Evolutionary conservation across 148 eudicot genomes (phyloP), one percentile per base, ranked within the genome.

Genomic region (Simmondsia chinensis): DNA sequence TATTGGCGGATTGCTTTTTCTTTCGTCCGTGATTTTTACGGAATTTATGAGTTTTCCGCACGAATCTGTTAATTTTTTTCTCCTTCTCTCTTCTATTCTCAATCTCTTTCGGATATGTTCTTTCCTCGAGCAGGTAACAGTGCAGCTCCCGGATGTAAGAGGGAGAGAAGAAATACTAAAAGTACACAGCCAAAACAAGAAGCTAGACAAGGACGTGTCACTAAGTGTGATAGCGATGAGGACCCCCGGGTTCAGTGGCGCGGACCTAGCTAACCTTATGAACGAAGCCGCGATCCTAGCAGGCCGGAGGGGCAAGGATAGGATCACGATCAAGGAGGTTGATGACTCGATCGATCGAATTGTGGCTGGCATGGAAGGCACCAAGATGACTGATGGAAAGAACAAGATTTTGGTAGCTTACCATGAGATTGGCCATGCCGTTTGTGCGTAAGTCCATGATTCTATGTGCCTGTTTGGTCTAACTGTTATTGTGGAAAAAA

Each of bases 221-320:
- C 66, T 79, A 0, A 54, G 70, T 68, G 74, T 76, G 20, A 67
- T 87, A 35, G 96, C 88, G 24, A 76, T 79, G 88, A 64, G 85
- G 53, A 87, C 96, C 6, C 76, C 88, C 1, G 89, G 96, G 6
- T 87, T 87, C 41, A 83, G 88, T 53, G 94, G 96, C 34, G 94
- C 94, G 9, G 94, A 87, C 39, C 59, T 83, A 15, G 88, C 88
- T 5, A 87, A 87, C 63, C 85, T 87, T 28, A 69, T 82, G 94
- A 87, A 87, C 22, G 94, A 87, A 57, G 88, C 94, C 3, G 96
- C 96, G 15, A 76, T 87, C 67, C 88, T 87, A 33, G 94, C 88
- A 42, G 96, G 85, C 8, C 61, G 94, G 37, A 77, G 96, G 60
- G 96, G 85, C 11, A 82, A 76, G 47, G 76, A 59, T 1, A 76